These are phyloP conservation scores for Conringia planisiliqua DNA, from an alignment of 345 rosid species.

Conservation along the genomic window DNA sequence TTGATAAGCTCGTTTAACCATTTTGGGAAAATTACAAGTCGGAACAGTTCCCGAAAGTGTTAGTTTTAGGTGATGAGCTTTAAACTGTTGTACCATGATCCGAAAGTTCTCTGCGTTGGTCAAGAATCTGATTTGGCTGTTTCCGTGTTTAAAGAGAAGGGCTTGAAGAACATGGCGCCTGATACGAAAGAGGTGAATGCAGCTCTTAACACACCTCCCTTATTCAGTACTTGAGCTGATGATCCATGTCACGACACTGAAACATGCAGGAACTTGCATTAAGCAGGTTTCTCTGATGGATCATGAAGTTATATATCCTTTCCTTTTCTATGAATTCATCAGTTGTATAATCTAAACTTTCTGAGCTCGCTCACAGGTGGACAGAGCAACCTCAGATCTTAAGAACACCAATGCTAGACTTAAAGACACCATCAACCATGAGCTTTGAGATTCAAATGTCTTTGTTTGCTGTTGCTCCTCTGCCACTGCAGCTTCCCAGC, in stretches of 20 bases:
- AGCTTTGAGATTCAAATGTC: not conserved
- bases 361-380: constrained; percentile 52
- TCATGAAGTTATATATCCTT: constrained; percentile 46
- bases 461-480: not conserved
- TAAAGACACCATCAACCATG: constrained; percentile 82
- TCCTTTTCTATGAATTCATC: not conserved
- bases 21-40: constrained; percentile 38
- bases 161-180: constrained; percentile 83
- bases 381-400: constrained; percentile 80
- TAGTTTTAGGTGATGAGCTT: constrained; percentile 36
- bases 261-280: constrained; percentile 71
- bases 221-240: constrained; percentile 10
- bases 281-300: constrained; percentile 95
- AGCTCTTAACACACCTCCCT: constrained; percentile 6
- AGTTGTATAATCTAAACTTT: constrained; percentile 6
- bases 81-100: constrained; percentile 37
- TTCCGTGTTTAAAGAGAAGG: not conserved
- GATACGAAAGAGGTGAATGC: constrained; percentile 90
- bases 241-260: constrained; percentile 18
- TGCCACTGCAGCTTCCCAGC: not conserved
- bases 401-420: constrained; percentile 94
- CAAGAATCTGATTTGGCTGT: constrained; percentile 49
- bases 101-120: constrained; percentile 5
- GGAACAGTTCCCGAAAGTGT: constrained; percentile 37
- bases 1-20: not conserved